Evolutionary conservation across 1,284 basidiomycete species (phyloP).

Genomic region (Hortiboletus rubellus): DNA sequence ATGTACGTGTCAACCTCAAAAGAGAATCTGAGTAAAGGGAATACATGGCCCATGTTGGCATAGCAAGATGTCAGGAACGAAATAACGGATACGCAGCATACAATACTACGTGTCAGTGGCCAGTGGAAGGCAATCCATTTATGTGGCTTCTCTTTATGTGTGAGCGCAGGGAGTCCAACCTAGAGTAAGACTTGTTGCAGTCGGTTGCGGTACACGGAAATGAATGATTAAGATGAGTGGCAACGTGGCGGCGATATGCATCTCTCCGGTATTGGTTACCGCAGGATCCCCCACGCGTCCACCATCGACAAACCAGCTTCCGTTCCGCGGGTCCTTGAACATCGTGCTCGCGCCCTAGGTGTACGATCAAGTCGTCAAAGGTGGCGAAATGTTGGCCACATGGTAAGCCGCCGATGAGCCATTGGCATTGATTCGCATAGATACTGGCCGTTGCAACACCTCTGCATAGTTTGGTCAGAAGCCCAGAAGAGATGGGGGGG

Average conservation of each 20-base stretch:
- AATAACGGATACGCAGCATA: not conserved
- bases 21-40: too few relatives aligned
- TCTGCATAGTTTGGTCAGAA: not conserved
- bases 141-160: not conserved
- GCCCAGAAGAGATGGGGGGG: not conserved
- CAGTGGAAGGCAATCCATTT: not conserved
- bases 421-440: slow-evolving; percentile 7
- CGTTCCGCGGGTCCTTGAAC: not conserved
- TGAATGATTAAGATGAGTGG: not conserved
- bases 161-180: not conserved
- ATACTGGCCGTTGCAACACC: not conserved
- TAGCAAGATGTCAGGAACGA: too few relatives aligned
- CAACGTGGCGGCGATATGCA: slow-evolving; percentile 3
- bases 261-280: not conserved
- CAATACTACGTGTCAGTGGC: not conserved
- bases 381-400: not conserved
- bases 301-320: slow-evolving; percentile 6
- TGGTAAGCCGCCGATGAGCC: not conserved
- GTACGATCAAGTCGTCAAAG: slow-evolving; percentile 3
- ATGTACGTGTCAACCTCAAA: too few relatives aligned
- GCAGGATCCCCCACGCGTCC: not conserved
- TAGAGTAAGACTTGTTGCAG: slow-evolving; percentile 3
- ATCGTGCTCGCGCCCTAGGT: not conserved
- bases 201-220: not conserved
- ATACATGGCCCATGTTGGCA: too few relatives aligned